Evolutionary conservation across 2,329 filamentous ascomycete genomes (phyloP).

Genomic region (Exophiala spinifera): DNA sequence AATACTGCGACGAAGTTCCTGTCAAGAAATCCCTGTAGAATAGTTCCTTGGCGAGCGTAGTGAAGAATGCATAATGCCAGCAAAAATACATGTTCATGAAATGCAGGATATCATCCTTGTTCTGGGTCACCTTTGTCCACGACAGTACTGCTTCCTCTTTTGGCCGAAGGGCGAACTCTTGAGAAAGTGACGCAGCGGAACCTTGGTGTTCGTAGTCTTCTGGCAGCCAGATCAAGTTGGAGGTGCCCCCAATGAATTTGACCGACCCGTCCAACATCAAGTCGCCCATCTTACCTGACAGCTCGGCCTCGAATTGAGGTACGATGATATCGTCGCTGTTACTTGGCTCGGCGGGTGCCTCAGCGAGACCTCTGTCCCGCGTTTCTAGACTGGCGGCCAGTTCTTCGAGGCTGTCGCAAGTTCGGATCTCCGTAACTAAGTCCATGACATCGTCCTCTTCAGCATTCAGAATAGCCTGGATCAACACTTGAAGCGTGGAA

Average conservation of each 20-base stretch:
- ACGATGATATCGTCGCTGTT: conserved; percentile 31
- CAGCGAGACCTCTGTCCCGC: conserved; percentile 48
- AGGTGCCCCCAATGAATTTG: conserved; percentile 90
- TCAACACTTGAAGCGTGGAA: conserved; percentile 84
- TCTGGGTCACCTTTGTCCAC: conserved; percentile 83
- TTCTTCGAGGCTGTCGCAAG: conserved; percentile 70
- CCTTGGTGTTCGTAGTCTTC: conserved; percentile 42
- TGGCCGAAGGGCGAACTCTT: conserved; percentile 40
- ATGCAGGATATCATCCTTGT: conserved; percentile 75
- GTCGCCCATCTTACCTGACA: conserved; percentile 92
- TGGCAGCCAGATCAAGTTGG: conserved; percentile 80
- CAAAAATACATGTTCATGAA: conserved; percentile 97
- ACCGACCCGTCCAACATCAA: conserved; percentile 81
- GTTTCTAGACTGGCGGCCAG: conserved; percentile 59
- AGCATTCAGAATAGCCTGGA: conserved; percentile 89
- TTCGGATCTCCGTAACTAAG: conserved; percentile 81
- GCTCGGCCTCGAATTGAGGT: conserved; percentile 66
- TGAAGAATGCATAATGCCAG: conserved; percentile 97
- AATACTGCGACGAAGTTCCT: conserved; percentile 71
- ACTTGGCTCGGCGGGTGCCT: conserved; percentile 35
- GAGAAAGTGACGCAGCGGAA: conserved; percentile 1
- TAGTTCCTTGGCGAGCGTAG: conserved; percentile 77
- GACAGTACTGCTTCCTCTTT: conserved; percentile 70
- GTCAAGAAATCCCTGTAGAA: conserved; percentile 82
- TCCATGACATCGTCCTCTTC: conserved; percentile 79